Evolutionary conservation across 2,329 filamentous ascomycete genomes (phyloP).

Genomic region (Orbilia brochopaga): DNA sequence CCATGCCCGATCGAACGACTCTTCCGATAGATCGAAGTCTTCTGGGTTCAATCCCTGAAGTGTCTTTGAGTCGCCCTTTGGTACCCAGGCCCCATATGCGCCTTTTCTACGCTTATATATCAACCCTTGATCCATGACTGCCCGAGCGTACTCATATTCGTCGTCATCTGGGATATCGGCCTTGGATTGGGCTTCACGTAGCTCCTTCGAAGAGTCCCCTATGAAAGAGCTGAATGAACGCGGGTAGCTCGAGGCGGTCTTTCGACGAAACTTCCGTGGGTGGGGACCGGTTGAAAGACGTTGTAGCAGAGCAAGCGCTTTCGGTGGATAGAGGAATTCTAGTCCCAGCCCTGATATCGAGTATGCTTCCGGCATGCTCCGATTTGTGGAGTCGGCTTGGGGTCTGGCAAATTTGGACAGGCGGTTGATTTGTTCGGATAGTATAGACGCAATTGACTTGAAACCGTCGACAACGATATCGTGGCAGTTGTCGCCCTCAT

Average conservation of each 20-base stretch:
- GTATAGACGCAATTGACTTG: constrained; percentile 25
- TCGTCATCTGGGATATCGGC: constrained; percentile 24
- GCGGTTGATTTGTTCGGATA: constrained; percentile 20
- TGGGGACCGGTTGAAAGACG: constrained; percentile 49
- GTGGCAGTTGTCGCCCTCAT: constrained; percentile 55
- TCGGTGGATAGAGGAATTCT: constrained; percentile 59
- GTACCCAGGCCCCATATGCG: constrained; percentile 10
- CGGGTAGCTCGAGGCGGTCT: constrained; percentile 50
- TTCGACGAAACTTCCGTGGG: constrained; percentile 16
- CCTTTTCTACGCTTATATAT: constrained; percentile 22
- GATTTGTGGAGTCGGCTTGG: neutral
- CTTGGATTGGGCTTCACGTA: constrained; percentile 37
- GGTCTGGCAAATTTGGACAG: constrained; percentile 44
- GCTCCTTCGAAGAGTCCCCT: constrained; percentile 32
- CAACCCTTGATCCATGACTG: constrained; percentile 26
- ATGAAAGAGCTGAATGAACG: constrained; percentile 57
- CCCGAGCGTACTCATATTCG: constrained; percentile 30
- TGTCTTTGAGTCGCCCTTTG: constrained; percentile 5
- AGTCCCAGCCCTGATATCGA: constrained; percentile 51
- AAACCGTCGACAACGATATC: constrained; percentile 17
- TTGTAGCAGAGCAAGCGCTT: constrained; percentile 58
- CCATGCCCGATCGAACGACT: constrained; percentile 37
- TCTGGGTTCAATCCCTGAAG: constrained; percentile 13
- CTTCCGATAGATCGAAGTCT: constrained; percentile 30
- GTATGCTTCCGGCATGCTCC: constrained; percentile 3